These are phyloP conservation scores for Gracilaria gracilis DNA, from an alignment of 23 red algal species.

Conservation along the genomic window DNA sequence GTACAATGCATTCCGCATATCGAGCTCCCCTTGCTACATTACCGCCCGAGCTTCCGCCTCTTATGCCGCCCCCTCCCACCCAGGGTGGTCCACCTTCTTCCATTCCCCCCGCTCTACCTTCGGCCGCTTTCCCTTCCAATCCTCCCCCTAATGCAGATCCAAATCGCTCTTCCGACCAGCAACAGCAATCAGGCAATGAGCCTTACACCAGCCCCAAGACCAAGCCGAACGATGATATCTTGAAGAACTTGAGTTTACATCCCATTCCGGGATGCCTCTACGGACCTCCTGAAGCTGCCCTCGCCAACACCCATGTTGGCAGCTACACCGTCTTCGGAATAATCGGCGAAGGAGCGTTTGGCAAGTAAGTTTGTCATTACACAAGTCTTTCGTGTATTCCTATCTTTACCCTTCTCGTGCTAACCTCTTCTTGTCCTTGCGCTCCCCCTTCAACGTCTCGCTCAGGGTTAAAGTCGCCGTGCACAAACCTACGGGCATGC, in stretches of 20 bases:
- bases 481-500: conserved; percentile 60
- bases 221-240: conserved; percentile 10
- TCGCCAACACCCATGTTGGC: conserved; percentile 49
- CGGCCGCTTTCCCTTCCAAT: neutral
- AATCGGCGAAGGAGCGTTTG: conserved; percentile 76
- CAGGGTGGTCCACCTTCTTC: neutral
- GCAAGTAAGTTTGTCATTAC: conserved; percentile 79
- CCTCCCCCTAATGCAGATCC: neutral
- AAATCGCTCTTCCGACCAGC: conserved; percentile 4
- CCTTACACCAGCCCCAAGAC: neutral
- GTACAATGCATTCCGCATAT: conserved; percentile 6
- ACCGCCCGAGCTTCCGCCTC: conserved; percentile 25
- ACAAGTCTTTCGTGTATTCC: neutral
- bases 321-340: conserved; percentile 69
- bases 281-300: conserved; percentile 15
- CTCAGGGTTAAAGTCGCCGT: conserved; percentile 79
- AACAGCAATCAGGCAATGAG: neutral
- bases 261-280: neutral
- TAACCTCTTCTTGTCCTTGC: conserved; percentile 10
- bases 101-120: neutral
- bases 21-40: conserved; percentile 1
- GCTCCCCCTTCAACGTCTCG: neutral
- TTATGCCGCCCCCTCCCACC: neutral
- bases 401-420: conserved; percentile 8
- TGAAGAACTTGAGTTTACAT: neutral